Base-by-base conservation (phyloP, 495 filamentous ascomycete species). In the Choiromyces venosus region DNA sequence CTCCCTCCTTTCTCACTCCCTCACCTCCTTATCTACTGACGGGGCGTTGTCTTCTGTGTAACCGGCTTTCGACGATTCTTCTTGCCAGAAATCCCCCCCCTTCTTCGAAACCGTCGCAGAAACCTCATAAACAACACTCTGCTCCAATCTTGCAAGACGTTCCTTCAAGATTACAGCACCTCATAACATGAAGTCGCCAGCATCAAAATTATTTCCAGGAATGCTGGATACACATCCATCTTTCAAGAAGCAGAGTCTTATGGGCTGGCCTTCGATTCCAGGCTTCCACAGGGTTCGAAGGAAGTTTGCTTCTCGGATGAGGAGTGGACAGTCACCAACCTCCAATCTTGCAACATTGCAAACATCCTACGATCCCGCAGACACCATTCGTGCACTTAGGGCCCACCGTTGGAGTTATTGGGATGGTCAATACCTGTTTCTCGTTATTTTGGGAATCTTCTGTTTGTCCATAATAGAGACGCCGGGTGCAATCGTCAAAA, bases 401-500 rank as follows among this genome's bases (percentile, higher is more conserved):
- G 84, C 86, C 64, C 91, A 95, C 80, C 88, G 86, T 68, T 98
- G 93, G 94, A 91, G 90, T 4, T 84, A 90, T 72, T 93, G 93
- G 82, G 94, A 98, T 83, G 88, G 90, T 68, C 94, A 97, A 81
- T 93, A 98, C 81, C 79, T 94, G 25, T 82, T 95, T 44, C 82
- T 96, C 38, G 85, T 91, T 66, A 88, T 90, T 44, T 81, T 93
- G 66, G 89, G 88, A 77, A 88, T 96, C 73, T 97, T 97, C 83
- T 92, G 91, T 46, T 85, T 97, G 61, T 91, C 84, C 74, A 87
- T 97, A 73, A 91, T 93, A 66, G 89, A 92, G 78, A 84, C 87
- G 7, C 91, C 92, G 1, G 90, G 91, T 6, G 86, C 90, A 5
- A 79, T 96, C 56, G 82, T 87, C 39, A 97, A 96, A 86, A 91